Evolutionary conservation across 2,329 filamentous ascomycete genomes (phyloP), one percentile per base, ranked within the genome.

Genomic region (Taxawa tesnikishii): DNA sequence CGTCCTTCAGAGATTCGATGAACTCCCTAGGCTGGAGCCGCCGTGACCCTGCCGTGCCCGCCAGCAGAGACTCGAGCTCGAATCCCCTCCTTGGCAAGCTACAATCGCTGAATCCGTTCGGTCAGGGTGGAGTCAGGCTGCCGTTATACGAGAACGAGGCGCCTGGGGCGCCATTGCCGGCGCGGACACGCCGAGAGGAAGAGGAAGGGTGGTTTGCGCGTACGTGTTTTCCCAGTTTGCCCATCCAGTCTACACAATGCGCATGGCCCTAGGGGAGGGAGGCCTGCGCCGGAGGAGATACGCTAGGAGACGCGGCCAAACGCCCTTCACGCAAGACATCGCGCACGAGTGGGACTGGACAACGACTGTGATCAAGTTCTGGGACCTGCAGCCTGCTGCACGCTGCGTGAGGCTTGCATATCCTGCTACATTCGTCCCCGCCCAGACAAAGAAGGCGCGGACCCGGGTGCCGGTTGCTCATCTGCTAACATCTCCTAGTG

Each of bases 1-100:
- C 76, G 45, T 83, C 83, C 28, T 96, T 98, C 59, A 76, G 87
- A 54, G 84, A 94, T 59, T 92, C 83, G 14, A 85, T 96, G 68
- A 92, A 83, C 67, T 90, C 84, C 38, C 62, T 96, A 49, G 90
- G 90, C 39, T 96, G 90, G 90, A 83, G 83, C 50, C 80, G 88
- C 47, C 75, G 88, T 50, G 79, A 85, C 37, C 58, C 73, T 43
- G 82, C 92, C 50, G 64, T 80, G 33, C 76, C 84, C 42, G 77
- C 80, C 48, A 83, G 75, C 55, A 92, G 79, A 15, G 58, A 90
- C 79, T 29, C 66, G 65, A 41, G 72, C 76, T 46, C 72, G 75
- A 50, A 77, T 73, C 40, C 80, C 83, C 16, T 96, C 34, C 58
- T 94, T 39, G 81, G 83, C 33, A 83, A 78, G 41, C 68, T 98